These are phyloP conservation scores for Fusarium liriodendri DNA, from an alignment of 2,329 filamentous ascomycete species.

Conservation along the genomic window DNA sequence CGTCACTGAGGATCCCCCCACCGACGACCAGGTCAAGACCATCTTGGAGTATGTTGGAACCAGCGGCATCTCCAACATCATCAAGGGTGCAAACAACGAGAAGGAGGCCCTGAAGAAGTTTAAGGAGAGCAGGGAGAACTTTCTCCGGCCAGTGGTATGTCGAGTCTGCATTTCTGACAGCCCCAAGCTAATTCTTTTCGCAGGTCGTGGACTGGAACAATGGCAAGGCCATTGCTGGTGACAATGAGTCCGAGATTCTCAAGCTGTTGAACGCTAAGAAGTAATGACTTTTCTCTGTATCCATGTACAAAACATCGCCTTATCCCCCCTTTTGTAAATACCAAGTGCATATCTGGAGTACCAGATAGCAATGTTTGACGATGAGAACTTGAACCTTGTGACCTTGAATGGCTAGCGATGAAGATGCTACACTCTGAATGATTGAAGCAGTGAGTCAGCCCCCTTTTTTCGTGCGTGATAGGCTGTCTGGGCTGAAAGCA, in stretches of 20 bases:
- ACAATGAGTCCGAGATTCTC: constrained; percentile 89
- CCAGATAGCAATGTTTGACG: constrained; percentile 7
- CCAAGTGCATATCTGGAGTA: background rate
- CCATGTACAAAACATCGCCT: constrained; percentile 27
- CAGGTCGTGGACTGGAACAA: constrained; percentile 91
- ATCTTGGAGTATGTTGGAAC: constrained; percentile 85
- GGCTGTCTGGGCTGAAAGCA: background rate
- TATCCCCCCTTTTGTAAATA: constrained; percentile 33
- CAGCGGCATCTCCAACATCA: constrained; percentile 68
- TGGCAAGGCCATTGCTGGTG: constrained; percentile 81
- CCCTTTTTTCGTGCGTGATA: background rate
- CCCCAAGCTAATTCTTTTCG: constrained; percentile 11
- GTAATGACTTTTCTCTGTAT: constrained; percentile 32
- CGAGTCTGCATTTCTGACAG: background rate
- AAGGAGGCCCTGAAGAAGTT: constrained; percentile 85
- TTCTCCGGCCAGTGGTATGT: constrained; percentile 82
- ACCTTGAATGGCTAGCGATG: background rate
- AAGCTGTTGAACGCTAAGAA: constrained; percentile 76
- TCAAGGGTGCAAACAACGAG: constrained; percentile 79
- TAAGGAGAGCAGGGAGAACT: constrained; percentile 74
- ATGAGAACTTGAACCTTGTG: constrained; percentile 2
- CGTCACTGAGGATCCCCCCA: constrained; percentile 83
- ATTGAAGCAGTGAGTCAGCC: background rate
- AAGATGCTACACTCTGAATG: background rate
- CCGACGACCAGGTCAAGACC: constrained; percentile 82